Base-by-base conservation (phyloP, 116 monocot species). In the Papilionanthe hybrid region DNA sequence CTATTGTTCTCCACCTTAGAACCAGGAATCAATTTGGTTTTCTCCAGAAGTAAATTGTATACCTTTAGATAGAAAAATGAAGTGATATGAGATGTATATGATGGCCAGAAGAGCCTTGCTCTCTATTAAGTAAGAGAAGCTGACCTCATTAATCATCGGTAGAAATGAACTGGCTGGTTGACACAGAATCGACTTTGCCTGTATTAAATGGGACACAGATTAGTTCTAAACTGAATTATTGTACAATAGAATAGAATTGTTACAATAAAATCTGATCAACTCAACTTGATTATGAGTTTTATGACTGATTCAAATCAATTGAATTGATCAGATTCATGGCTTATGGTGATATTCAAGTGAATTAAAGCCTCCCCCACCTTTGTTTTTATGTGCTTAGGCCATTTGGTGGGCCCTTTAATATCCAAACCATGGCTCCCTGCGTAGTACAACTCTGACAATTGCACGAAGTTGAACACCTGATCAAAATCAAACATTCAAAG, bases 371-470 rank as follows among this genome's bases (percentile, higher is more conserved):
- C 32, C 32, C 28, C 20, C 10, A 86, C 86, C 73, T 83, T 63
- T 32, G 77, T 43, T 47, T 80, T 80, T 27, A 23, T 77, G 44
- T 83, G 83, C 44, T 78, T 77, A 28, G 78, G 56, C 1, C 9
- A 65, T 55, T 78, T 83, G 78, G 48, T 80, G 20, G 86, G 86
- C 12, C 86, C 86, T 75, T 86, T 86, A 12, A 86, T 86, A 83
- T 86, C 86, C 86, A 86, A 80, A 19, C 86, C 86, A 66, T 86
- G 86, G 73, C 86, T 83, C 0, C 86, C 86, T 13, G 86, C 86
- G 58, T 86, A 86, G 67, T 77, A 86, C 13, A 86, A 25, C 75
- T 86, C 86, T 5, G 80, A 77, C 63, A 86, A 77, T 44, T 73
- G 77, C 7, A 86, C 86, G 29, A 86, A 86, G 67, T 68, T 47